A percentile compares a stretch with the other conserved stretches of the same genome.
Conservation (phyloP, 192 early-diverging fungal genomes). For the Coemansia sp. region DNA sequence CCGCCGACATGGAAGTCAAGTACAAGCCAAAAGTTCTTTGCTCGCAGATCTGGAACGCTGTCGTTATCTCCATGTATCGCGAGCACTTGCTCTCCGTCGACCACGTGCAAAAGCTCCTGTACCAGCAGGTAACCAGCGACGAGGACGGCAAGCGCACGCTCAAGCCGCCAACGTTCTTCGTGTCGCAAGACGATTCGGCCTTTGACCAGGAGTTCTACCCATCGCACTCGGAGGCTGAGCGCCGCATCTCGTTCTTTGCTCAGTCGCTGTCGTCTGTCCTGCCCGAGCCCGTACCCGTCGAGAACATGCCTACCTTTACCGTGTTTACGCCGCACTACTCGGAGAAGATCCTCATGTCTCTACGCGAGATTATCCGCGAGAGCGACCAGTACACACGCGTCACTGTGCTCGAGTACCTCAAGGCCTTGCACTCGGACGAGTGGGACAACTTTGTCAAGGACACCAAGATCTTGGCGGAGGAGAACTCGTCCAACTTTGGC, state of each 20-base stretch:
- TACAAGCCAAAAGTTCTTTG: constrained; percentile 78
- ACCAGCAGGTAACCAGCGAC: constrained; percentile 69
- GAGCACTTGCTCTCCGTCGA: constrained; percentile 76
- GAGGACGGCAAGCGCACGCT: constrained; percentile 66
- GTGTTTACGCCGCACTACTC: constrained; percentile 84
- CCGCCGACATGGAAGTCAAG: constrained; percentile 71
- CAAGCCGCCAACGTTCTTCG: constrained; percentile 76
- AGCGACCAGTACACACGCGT: constrained; percentile 79
- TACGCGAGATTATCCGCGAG: constrained; percentile 82
- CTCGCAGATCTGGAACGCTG: constrained; percentile 84
- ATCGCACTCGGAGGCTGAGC: constrained; percentile 74
- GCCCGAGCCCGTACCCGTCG: constrained; percentile 74
- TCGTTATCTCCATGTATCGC: constrained; percentile 81
- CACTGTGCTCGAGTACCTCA: constrained; percentile 79
- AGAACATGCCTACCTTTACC: constrained; percentile 84
- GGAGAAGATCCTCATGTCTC: constrained; percentile 79
- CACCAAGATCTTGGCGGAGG: constrained; percentile 75
- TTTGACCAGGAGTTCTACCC: constrained; percentile 74
- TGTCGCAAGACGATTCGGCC: constrained; percentile 71
- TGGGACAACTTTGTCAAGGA: constrained; percentile 93
- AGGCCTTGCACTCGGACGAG: constrained; percentile 75
- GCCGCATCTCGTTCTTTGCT: constrained; percentile 83
- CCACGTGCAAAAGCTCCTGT: constrained; percentile 72
- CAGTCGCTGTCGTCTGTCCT: constrained; percentile 80
- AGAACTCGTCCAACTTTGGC: constrained; percentile 58